Evolutionary conservation across 2,329 filamentous ascomycete species (phyloP).

Genomic region (Balansia obtecta): DNA sequence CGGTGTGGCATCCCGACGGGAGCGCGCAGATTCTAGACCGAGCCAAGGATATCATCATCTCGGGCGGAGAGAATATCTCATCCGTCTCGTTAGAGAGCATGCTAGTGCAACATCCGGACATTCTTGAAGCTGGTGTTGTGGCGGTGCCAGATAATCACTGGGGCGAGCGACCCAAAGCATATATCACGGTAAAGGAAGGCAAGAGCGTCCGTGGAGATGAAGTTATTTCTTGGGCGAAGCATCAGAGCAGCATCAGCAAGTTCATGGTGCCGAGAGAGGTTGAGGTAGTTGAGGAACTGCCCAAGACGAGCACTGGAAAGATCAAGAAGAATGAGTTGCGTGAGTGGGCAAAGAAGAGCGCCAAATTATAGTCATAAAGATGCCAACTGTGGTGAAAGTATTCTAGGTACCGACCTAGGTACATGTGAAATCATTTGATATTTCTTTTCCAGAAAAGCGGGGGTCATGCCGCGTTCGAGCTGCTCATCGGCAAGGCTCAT

Average conservation of each 20-base stretch:
- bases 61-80: constrained; percentile 93
- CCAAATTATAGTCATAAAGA: constrained; percentile 4
- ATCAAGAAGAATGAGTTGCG: constrained; percentile 87
- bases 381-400: neutral
- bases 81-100: constrained; percentile 85
- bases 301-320: constrained; percentile 96
- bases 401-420: no score
- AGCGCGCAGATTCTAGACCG: constrained; percentile 86
- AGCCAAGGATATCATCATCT: constrained; percentile 97
- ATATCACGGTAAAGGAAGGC: constrained; percentile 67
- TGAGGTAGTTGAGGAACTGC: constrained; percentile 74
- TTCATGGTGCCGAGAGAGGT: constrained; percentile 75
- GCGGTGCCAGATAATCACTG: constrained; percentile 80
- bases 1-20: constrained; percentile 86
- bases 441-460: no score
- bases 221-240: constrained; percentile 76
- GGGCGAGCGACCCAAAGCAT: constrained; percentile 95
- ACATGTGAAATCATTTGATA: no score
- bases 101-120: constrained; percentile 74
- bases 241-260: constrained; percentile 66
- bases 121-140: constrained; percentile 86
- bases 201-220: constrained; percentile 38
- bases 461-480: no score
- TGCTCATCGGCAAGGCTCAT: no score
- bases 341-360: constrained; percentile 53